Conservation (phyloP, 352 stramenopile genomes). For the Stramenopiles sp. region DNA sequence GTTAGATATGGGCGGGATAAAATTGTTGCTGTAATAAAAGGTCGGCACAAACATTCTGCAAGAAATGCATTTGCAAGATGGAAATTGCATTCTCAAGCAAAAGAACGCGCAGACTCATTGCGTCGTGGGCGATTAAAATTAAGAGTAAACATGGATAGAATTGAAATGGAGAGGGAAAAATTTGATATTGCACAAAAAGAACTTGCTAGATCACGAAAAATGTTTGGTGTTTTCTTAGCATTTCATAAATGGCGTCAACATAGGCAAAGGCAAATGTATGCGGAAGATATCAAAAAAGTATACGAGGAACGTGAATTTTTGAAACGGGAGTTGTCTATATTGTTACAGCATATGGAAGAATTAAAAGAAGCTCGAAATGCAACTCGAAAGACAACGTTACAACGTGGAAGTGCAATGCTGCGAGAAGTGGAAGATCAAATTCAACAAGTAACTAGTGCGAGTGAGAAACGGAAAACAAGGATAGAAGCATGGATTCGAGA, state of each 20-base stretch:
- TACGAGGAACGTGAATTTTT: neutral
- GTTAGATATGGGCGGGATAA: neutral
- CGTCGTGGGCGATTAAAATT: neutral
- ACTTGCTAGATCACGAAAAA: neutral
- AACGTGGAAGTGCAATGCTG: neutral
- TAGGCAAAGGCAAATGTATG: neutral
- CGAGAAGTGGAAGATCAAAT: neutral
- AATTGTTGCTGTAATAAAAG: neutral
- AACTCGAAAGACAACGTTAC: neutral
- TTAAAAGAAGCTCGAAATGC: neutral
- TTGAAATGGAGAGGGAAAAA: neutral
- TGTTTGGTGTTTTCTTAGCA: neutral
- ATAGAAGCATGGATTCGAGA: neutral
- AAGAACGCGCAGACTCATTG: neutral
- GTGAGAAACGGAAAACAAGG: neutral
- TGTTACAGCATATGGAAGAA: neutral
- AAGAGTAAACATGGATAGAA: neutral
- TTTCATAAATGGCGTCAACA: neutral
- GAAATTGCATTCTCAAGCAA: neutral
- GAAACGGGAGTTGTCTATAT: neutral
- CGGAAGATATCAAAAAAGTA: neutral
- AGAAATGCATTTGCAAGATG: neutral
- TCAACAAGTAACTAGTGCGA: neutral
- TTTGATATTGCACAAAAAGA: neutral
- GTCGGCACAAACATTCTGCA: neutral